Evolutionary conservation across 2,329 filamentous ascomycete species (phyloP), one percentile per base, ranked within the genome.

Genomic region (Dothistroma pini): DNA sequence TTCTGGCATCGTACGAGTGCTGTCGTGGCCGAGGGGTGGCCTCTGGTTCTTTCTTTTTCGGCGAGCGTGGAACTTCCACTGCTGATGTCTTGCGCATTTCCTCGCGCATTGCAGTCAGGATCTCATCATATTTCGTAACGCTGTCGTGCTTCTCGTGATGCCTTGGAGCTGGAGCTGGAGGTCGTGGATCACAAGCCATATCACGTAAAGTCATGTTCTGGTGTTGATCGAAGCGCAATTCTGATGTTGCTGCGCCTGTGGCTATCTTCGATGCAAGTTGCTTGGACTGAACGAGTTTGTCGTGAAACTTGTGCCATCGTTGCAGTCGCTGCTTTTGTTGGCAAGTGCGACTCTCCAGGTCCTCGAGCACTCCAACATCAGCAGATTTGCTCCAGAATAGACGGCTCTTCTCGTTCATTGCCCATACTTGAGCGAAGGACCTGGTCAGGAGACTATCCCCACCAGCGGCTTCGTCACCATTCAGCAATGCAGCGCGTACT

Each of bases 361-460:
- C 87, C 63, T 89, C 83, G 21, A 96, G 70, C 1, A 92, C 75
- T 0, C 86, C 84, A 7, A 72, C 70, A 9, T 77, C 72, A 4
- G 72, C 70, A 11, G 80, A 79, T 58, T 87, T 83, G 9, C 81
- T 16, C 79, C 73, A 57, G 87, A 73, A 60, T 6, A 63, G 49
- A 12, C 53, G 61, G 32, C 66, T 59, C 21, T 59, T 49, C 49
- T 80, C 77, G 9, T 85, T 86, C 29, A 83, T 76, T 56, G 88
- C 84, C 90, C 89, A 96, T 0, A 95, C 84, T 9, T 85, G 80
- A 32, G 89, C 84, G 64, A 93, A 95, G 0, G 85, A 79, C 32
- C 62, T 61, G n/a, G 60, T 64, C 14, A 96, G 73, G n/a, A 95
- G 78, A 0, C 80, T 82, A 62, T 89, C 88, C 34, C 79, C 83